Evolutionary conservation across 345 rosid genomes (phyloP).

Genomic region (Brassica juncea): DNA sequence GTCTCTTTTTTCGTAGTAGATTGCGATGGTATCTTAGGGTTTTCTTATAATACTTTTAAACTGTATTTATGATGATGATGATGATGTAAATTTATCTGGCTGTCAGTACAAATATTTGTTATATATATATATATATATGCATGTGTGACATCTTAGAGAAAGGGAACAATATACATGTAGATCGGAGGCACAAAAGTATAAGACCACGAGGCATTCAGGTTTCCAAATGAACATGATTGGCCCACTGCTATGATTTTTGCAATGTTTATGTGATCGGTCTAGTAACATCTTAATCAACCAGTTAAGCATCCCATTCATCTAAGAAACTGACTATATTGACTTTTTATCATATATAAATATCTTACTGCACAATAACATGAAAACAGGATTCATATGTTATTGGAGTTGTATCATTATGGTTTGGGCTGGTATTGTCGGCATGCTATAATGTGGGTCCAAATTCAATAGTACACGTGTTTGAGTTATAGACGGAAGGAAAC

Average conservation of each 20-base stretch:
- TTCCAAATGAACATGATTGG: conserved; percentile 23
- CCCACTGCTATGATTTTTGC: conserved; percentile 16
- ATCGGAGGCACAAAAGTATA: conserved; percentile 14
- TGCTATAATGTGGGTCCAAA: background rate
- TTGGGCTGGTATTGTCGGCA: background rate
- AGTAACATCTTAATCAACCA: background rate
- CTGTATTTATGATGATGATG: background rate
- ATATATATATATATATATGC: background rate
- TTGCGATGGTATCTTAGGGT: background rate
- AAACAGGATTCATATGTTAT: background rate
- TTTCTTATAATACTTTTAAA: background rate
- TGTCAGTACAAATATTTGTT: background rate
- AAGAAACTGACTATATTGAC: background rate
- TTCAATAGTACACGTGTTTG: background rate
- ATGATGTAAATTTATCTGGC: background rate
- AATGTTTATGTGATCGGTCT: conserved; percentile 6
- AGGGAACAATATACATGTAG: background rate
- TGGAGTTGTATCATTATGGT: background rate
- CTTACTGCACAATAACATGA: background rate
- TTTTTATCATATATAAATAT: background rate
- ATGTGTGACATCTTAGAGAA: conserved; percentile 6
- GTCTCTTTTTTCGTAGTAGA: background rate
- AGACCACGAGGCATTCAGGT: conserved; percentile 35
- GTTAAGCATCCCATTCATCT: background rate
- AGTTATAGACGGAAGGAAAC: background rate